Base-by-base conservation (phyloP, 352 stramenopile species). In the Phytophthora melonis region DNA sequence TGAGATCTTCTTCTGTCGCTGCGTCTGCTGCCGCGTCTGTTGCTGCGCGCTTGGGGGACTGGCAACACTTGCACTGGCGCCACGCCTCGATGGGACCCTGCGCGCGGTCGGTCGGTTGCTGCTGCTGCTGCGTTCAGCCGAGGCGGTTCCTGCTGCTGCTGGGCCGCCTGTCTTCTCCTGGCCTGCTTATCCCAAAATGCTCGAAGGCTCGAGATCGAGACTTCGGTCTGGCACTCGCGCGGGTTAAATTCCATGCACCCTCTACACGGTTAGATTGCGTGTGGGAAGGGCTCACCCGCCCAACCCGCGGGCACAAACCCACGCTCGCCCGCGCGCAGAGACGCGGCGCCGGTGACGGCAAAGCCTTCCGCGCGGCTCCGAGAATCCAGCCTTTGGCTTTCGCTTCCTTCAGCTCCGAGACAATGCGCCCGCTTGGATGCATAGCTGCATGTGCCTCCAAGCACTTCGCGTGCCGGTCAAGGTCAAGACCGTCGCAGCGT, bases 141-240 rank as follows among this genome's bases (percentile, higher is more conserved):
- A 58, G 59, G 58, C 49, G 71, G 71, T 63, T 70, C 71, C 41
- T 43, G 52, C 30, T 43, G 52, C 30, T 32, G 60, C 60, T 78
- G n/a, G 54, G 30, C 47, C 60, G 65, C 70, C 70, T 80, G 64
- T 78, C 70, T 47, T 76, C 70, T 59, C 47, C 58, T 69, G 63
- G 58, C 63, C 18, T 71, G 54, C 25, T 66, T 13, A 9, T 62
- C 25, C 66, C 72, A 75, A 52, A 78, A 80, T 16, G 47, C 21
- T 10, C 43, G 58, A 16, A 57, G 45, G n/a, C 58, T 16, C 30
- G 54, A 8, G n/a, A 36, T 16, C 30, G 54, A 8, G n/a, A 27
- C 18, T 21, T 50, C 14, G 18, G 70, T 50, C 34, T 39, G 23
- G 32, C 66, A 76, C 36, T 78, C 56, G 43, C 27, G 39, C 16